Conservation (phyloP, 768 basidiomycete genomes). For the Scleroderma bovista region DNA sequence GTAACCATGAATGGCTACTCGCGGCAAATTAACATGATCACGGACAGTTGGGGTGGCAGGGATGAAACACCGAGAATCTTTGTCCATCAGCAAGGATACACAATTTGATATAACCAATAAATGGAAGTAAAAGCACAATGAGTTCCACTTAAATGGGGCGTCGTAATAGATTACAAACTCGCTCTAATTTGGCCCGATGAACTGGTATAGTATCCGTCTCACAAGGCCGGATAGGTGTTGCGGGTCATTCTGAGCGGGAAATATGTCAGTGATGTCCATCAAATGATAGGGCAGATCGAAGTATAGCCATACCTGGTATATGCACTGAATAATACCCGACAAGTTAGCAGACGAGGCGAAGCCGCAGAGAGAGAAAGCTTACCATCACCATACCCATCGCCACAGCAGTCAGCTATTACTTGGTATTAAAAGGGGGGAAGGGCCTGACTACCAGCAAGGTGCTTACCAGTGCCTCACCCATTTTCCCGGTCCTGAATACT, state of each 20-base stretch:
- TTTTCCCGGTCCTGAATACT: slow-evolving; percentile 65
- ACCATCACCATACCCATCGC: slow-evolving; percentile 94
- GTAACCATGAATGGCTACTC: too few species aligned
- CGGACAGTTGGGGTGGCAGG: too few species aligned
- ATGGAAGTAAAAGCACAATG: background rate
- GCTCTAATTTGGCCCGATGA: slow-evolving; percentile 75
- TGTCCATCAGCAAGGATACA: too few species aligned
- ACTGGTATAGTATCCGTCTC: slow-evolving; percentile 77
- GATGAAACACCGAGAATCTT: too few species aligned
- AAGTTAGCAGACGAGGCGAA: background rate
- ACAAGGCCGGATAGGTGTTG: slow-evolving; percentile 80
- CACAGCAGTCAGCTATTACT: slow-evolving; percentile 50
- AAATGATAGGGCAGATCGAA: background rate
- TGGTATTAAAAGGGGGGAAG: slow-evolving; percentile 8
- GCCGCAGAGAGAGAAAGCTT: slow-evolving; percentile 14
- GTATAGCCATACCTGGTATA: slow-evolving; percentile 54
- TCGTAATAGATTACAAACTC: background rate
- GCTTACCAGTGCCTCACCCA: slow-evolving; percentile 62
- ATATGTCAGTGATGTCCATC: background rate
- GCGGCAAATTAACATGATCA: too few species aligned
- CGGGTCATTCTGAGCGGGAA: slow-evolving; percentile 49
- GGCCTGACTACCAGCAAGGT: background rate
- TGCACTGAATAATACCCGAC: slow-evolving; percentile 42
- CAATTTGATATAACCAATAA: too few species aligned
- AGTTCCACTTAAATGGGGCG: background rate